Percentiles rank a stretch among this genome's conserved stretches.
Evolutionary conservation across 768 basidiomycete species (phyloP).

Genomic region (Mycena epipterygia): DNA sequence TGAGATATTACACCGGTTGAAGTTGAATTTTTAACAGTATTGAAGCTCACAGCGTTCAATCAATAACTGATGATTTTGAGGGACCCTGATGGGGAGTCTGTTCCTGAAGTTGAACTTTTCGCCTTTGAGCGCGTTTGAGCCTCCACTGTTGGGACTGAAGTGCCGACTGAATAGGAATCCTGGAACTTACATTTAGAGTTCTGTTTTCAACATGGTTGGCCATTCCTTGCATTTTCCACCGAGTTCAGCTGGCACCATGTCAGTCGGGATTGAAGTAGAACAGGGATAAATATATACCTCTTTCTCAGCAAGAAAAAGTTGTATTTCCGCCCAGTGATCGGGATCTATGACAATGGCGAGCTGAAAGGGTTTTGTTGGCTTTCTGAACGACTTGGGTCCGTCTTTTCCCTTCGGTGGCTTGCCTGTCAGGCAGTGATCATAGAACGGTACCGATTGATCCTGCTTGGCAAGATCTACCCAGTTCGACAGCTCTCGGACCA

Average conservation of each 20-base stretch:
- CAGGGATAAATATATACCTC: background rate
- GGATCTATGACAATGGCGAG: constrained; percentile 10
- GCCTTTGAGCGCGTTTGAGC: too few species aligned
- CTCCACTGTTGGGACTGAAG: too few species aligned
- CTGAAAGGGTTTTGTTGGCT: background rate
- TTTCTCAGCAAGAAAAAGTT: background rate
- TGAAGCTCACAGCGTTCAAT: too few species aligned
- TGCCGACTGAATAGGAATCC: too few species aligned
- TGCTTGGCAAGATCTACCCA: constrained; percentile 10
- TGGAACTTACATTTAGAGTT: too few species aligned
- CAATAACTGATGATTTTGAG: too few species aligned
- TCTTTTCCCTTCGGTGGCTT: constrained; percentile 4
- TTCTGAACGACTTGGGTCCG: background rate
- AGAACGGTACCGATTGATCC: background rate
- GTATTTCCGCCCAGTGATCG: background rate
- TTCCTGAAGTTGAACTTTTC: too few species aligned
- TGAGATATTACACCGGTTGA: background rate
- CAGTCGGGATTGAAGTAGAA: too few species aligned
- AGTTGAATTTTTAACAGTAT: too few species aligned
- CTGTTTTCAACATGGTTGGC: too few species aligned
- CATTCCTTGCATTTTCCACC: background rate
- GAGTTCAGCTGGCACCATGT: background rate
- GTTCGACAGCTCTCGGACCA: background rate
- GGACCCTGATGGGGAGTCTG: too few species aligned
- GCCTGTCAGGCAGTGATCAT: background rate